A percentile compares a stretch with the other conserved stretches of the same genome.
These are phyloP conservation scores for Lipomyces spencermartinsiae DNA, from an alignment of 805 yeast genomes.

Conservation along the genomic window DNA sequence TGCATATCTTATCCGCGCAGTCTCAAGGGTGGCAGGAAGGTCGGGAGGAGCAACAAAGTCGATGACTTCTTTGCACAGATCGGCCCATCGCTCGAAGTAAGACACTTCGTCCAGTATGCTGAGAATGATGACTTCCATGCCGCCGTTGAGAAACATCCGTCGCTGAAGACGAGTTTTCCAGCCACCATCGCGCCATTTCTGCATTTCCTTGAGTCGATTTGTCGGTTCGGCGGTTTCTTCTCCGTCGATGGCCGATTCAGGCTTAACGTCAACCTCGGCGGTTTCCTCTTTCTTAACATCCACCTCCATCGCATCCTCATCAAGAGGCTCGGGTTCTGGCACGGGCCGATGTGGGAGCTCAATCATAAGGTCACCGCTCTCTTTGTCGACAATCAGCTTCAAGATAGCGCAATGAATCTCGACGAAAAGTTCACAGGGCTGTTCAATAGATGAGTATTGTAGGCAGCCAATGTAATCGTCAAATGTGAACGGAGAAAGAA, in stretches of 20 bases:
- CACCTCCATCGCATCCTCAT: background rate
- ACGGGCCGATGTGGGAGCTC: slow-evolving; percentile 19
- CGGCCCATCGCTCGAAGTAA: slow-evolving; percentile 60
- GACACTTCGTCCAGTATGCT: slow-evolving; percentile 72
- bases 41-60: slow-evolving; percentile 61
- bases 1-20: slow-evolving; percentile 63
- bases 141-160: slow-evolving; percentile 80
- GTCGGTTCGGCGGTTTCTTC: slow-evolving; percentile 10
- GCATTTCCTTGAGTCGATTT: slow-evolving; percentile 39
- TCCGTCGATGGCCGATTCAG: background rate
- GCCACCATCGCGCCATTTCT: slow-evolving; percentile 50
- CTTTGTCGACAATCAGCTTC: slow-evolving; percentile 32
- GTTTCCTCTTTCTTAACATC: background rate
- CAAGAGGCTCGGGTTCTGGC: background rate
- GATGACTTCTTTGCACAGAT: slow-evolving; percentile 58
- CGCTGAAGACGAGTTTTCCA: slow-evolving; percentile 83
- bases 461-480: slow-evolving; percentile 74
- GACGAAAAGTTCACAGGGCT: slow-evolving; percentile 38
- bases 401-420: slow-evolving; percentile 38
- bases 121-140: slow-evolving; percentile 79
- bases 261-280: background rate
- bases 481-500: slow-evolving; percentile 75
- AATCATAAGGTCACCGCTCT: slow-evolving; percentile 22
- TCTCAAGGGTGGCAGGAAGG: slow-evolving; percentile 54
- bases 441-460: slow-evolving; percentile 17